Conservation (phyloP, 1,284 basidiomycete genomes). For the Moniliophthora roreri region DNA sequence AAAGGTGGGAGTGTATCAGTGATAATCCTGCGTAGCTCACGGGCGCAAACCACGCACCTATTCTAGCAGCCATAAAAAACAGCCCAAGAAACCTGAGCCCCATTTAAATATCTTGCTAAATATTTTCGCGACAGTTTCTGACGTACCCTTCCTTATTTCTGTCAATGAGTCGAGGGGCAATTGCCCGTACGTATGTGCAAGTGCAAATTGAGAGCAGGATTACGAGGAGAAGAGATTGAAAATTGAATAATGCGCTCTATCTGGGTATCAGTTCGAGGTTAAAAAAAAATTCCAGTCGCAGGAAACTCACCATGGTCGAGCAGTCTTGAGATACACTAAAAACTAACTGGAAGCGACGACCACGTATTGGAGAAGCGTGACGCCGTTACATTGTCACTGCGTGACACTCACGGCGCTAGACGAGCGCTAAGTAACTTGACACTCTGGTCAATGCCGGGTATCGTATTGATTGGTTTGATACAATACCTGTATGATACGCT, state of each 20-base stretch:
- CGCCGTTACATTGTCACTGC: no score
- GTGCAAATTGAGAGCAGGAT: slow-evolving; percentile 95
- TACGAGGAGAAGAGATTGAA: slow-evolving; percentile 92
- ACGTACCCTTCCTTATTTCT: slow-evolving; percentile 92
- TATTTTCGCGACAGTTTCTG: neutral
- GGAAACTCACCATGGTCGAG: no score
- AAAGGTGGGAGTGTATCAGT: neutral
- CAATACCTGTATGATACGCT: no score
- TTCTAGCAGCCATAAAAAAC: slow-evolving; percentile 92
- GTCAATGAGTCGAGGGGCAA: slow-evolving; percentile 88
- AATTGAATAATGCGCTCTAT: slow-evolving; percentile 89
- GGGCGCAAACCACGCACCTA: slow-evolving; percentile 56
- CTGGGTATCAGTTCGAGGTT: neutral
- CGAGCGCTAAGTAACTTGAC: no score
- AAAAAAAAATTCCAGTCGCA: neutral
- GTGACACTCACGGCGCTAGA: no score
- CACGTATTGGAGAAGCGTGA: no score
- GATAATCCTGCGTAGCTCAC: neutral
- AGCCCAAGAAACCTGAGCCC: slow-evolving; percentile 76
- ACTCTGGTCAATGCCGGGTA: no score
- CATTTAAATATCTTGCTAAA: neutral
- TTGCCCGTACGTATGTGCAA: slow-evolving; percentile 92
- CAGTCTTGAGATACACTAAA: no score
- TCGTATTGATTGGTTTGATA: no score
- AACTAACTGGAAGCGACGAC: no score